These are phyloP conservation scores for Aspergillus cavernicola DNA, from an alignment of 495 filamentous ascomycete genomes.

Conservation along the genomic window DNA sequence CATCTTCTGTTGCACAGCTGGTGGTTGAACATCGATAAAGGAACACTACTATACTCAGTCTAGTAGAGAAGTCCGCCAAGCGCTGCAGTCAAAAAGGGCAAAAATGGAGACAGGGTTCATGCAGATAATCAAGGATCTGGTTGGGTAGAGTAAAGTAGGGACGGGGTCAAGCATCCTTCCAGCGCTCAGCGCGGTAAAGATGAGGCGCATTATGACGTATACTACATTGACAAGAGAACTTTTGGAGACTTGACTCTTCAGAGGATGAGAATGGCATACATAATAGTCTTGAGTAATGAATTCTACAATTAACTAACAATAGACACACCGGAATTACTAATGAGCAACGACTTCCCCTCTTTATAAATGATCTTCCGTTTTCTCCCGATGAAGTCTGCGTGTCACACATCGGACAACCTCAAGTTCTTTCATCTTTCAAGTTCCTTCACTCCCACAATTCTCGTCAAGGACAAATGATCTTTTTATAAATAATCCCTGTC, in stretches of 20 bases:
- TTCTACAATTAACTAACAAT: neutral
- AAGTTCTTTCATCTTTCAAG: slow-evolving; percentile 1
- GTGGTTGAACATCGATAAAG: no score
- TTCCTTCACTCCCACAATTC: neutral
- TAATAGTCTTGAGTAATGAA: slow-evolving; percentile 1
- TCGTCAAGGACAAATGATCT: neutral
- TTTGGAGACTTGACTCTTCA: no score
- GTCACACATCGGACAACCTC: neutral
- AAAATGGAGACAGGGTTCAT: no score
- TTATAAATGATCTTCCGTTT: neutral
- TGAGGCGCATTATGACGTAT: no score
- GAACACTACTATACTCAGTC: no score
- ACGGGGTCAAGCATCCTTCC: neutral
- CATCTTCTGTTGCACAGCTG: no score
- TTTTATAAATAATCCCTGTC: neutral
- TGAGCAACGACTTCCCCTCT: slow-evolving; percentile 5
- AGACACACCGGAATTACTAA: slow-evolving; percentile 9
- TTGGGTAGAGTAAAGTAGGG: neutral
- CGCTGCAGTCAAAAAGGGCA: no score
- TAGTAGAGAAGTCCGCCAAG: no score
- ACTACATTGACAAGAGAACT: neutral
- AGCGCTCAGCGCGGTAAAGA: no score
- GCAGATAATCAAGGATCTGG: neutral
- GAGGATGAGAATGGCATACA: neutral
- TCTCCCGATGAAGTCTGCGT: neutral